Base-by-base conservation (phyloP, 495 filamentous ascomycete species). In the Penicillium roqueforti region DNA sequence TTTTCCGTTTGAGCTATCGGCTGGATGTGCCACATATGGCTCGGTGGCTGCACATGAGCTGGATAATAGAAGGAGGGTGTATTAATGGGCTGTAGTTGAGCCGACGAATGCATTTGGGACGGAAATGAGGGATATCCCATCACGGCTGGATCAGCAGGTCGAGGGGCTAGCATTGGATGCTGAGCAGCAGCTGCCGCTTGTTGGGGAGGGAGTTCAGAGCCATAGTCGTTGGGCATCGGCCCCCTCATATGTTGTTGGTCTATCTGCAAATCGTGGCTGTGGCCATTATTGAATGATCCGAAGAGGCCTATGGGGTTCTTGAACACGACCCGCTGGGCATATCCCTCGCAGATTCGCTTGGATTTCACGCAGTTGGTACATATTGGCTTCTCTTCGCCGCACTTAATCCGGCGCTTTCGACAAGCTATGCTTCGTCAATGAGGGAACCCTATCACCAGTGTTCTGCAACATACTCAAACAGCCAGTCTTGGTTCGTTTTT, bases 281-380 rank as follows among this genome's bases (percentile, higher is more conserved):
- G 54, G 9, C 68, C 56, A 19, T 68, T 62, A 39, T 66, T 63
- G 59, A 71, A 70, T 28, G 68, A 62, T 23, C 73, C 70, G 31
- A 76, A 78, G n/a, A 83, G 72, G 3, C 86, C 84, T 48, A 91
- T 74, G 8, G 91, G 90, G 53, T 92, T 84, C 69, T 95, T 97
- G 80, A 98, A 97, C 37, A 96, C 77, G 31, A 98, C 85, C 41
- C 89, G 83, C 65, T 91, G 91, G 58, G 87, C 95, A 74, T 98
- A 98, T 34, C 93, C 93, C 71, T 97, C 92, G 67, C 93, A 98
- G 37, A 85, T 77, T 10, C 93, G 84, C 68, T 93, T 96, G 10
- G 92, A 96, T 65, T 96, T 97, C 68, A 92, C 83, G 73, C 93
- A 98, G 67, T 97, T 91, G 55, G 79, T 83, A 73, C 93, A 97